Percentiles rank a stretch among this genome's conserved stretches.
Conservation (phyloP, 2,329 filamentous ascomycete genomes). For the Hypoxylon sp. region DNA sequence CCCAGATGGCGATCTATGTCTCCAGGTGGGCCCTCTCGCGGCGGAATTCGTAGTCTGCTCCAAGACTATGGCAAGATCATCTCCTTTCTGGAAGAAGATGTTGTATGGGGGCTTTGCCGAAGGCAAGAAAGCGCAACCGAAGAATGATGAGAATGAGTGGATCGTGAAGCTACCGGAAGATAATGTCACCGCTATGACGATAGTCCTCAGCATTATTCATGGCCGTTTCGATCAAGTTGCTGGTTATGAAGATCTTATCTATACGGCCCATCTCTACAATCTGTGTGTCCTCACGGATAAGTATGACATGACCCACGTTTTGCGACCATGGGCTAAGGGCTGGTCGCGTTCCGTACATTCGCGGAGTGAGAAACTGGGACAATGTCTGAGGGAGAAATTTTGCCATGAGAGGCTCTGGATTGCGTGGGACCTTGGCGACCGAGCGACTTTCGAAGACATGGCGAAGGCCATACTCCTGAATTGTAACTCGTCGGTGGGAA, state of each 20-base stretch:
- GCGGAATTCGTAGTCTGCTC: constrained; percentile 41
- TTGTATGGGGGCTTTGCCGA: constrained; percentile 37
- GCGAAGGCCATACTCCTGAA: constrained; percentile 35
- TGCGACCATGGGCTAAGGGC: constrained; percentile 44
- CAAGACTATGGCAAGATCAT: constrained; percentile 33
- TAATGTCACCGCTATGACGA: constrained; percentile 36
- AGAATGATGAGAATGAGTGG: constrained; percentile 26
- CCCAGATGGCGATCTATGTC: constrained; percentile 36
- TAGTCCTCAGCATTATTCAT: constrained; percentile 42
- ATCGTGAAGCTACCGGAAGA: constrained; percentile 43
- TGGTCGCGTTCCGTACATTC: constrained; percentile 40
- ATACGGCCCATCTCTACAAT: constrained; percentile 40
- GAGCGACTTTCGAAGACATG: constrained; percentile 32
- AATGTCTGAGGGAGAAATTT: constrained; percentile 31
- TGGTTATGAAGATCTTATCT: constrained; percentile 32
- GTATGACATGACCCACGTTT: constrained; percentile 44
- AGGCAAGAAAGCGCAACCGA: constrained; percentile 25
- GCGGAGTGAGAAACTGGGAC: constrained; percentile 31
- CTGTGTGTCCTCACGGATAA: constrained; percentile 45
- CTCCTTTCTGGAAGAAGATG: constrained; percentile 38
- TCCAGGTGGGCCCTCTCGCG: constrained; percentile 28
- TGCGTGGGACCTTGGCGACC: constrained; percentile 42
- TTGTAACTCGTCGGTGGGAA: constrained; percentile 15
- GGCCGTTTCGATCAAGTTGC: constrained; percentile 33
- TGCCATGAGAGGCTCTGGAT: constrained; percentile 44